Evolutionary conservation across 306 rosid genomes (phyloP), one percentile per base, ranked within the genome.

Genomic region (Crataegus laevigata): DNA sequence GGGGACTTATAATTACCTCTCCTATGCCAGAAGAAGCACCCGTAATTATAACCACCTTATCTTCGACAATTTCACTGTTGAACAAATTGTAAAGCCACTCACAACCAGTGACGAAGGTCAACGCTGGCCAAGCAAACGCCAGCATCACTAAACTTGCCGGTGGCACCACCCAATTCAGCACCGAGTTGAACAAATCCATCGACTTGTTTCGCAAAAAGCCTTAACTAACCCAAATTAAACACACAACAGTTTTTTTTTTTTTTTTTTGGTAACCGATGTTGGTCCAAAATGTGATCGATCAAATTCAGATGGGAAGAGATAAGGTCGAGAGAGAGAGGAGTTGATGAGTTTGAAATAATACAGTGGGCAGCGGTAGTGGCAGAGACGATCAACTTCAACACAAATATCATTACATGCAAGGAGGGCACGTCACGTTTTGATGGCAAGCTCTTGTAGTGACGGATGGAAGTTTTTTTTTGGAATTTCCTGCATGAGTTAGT

Each of bases 11-110:
- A 29, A 25, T 72, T 77, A 85, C 98, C 93, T 91, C 98, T 77
- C 98, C 98, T 18, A 91, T 91, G 73, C 79, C 91, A n/a, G 98
- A 93, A 71, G 98, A 93, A 73, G 98, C 98, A 26, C 98, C 98
- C 6, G 98, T 93, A 82, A 93, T 91, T 6, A 93, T 88, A 42
- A 93, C 96, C 0, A 89, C 97, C 80, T 90, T 93, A 68, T 81
- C 79, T 54, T 84, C 90, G 93, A 93, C 85, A 54, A 72, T 45
- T 21, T 89, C 92, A 55, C 66, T 58, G 72, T 86, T 55, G 4
- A 82, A 57, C 25, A 61, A 30, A 58, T 66, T 78, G 75, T 84
- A 88, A 75, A 93, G 81, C 92, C 96, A 81, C 80, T 91, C 98
- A 75, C 93, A 87, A 24, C 85, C 84, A 34, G 71, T 83, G 81